Base-by-base conservation (phyloP, 2,329 filamentous ascomycete genomes). In the Aaosphaeria pasadenensis region DNA sequence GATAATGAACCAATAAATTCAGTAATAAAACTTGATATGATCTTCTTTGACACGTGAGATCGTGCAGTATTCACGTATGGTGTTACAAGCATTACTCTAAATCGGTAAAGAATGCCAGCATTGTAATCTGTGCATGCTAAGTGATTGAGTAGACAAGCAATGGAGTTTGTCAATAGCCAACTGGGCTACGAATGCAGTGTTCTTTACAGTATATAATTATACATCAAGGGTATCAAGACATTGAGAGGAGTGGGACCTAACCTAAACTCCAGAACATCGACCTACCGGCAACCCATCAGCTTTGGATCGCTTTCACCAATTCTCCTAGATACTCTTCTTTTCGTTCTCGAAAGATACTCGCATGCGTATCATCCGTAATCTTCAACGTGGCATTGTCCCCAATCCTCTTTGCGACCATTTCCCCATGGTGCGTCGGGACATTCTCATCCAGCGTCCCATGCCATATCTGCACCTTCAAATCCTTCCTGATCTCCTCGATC, bases 381-480 rank as follows among this genome's bases (percentile, higher is more conserved):
- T 57, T 58, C 9, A 70, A 47, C 36, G 56, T 43, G 7, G 61
- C 67, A 40, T 56, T 65, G 32, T 47, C 59, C n/a, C 62, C 60
- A 42, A 72, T 46, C 33, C 66, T 50, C 39, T 42, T 46, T 1
- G 65, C 62, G 47, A 71, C 59, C 45, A 66, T 57, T 41, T 54
- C 49, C 1, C 65, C 70, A 55, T 71, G 67, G 44, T 64, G 57
- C 2, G 59, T 55, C 35, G 68, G 70, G 39, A 72, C 62, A 50
- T 54, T 57, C 17, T 29, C 54, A 57, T 73, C 69, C 3, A 56
- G 32, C 39, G 58, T 67, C 17, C 66, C 69, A 54, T 71, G 66
- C 69, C 69, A 72, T 52, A 73, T 39, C 47, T 67, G 59, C 30
- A 72, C 60, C 2, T 63, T 62, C 39, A 73, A 46, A 48, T 72